Percentiles rank a stretch among this genome's conserved stretches.
These are phyloP conservation scores for Lactifluus echinatus DNA, from an alignment of 768 basidiomycete species.

Conservation along the genomic window DNA sequence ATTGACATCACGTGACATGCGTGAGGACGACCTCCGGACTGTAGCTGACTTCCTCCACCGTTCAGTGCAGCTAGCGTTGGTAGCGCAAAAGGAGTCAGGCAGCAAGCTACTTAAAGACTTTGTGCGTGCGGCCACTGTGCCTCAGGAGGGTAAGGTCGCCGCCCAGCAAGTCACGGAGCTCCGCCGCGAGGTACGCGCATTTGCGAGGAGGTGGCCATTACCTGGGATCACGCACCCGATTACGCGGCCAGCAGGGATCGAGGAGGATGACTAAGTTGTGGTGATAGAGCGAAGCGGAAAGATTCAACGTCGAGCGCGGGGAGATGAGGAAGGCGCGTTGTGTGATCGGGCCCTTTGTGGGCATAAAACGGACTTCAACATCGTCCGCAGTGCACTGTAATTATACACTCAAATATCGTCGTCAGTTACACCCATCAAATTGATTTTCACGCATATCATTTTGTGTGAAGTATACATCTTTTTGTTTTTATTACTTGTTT, in stretches of 20 bases:
- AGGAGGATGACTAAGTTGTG: conserved; percentile 37
- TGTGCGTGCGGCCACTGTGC: conserved; percentile 64
- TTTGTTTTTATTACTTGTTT: not conserved
- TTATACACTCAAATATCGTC: not conserved
- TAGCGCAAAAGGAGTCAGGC: conserved; percentile 91
- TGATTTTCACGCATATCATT: not conserved
- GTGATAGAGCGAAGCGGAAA: not conserved
- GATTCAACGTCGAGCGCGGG: conserved; percentile 19
- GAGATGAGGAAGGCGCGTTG: not conserved
- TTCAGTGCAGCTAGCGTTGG: conserved; percentile 80
- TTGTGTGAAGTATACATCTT: not conserved
- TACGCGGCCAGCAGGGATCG: conserved; percentile 51
- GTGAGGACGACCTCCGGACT: conserved; percentile 73
- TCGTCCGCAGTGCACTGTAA: conserved; percentile 11
- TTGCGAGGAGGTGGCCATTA: conserved; percentile 85
- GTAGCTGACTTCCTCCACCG: conserved; percentile 93
- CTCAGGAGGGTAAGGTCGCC: conserved; percentile 64
- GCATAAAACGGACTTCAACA: conserved; percentile 21
- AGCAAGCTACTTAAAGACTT: conserved; percentile 96
- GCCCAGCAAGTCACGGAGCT: conserved; percentile 63
- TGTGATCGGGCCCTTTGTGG: not conserved
- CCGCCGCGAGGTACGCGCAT: conserved; percentile 68
- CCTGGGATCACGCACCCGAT: conserved; percentile 62
- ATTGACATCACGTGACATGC: conserved; percentile 91
- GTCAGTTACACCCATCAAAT: not conserved